A percentile compares a stretch with the other conserved stretches of the same genome.
Evolutionary conservation across 2,329 filamentous ascomycete species (phyloP).

Genomic region (Aspergillus ochraceoroseus): DNA sequence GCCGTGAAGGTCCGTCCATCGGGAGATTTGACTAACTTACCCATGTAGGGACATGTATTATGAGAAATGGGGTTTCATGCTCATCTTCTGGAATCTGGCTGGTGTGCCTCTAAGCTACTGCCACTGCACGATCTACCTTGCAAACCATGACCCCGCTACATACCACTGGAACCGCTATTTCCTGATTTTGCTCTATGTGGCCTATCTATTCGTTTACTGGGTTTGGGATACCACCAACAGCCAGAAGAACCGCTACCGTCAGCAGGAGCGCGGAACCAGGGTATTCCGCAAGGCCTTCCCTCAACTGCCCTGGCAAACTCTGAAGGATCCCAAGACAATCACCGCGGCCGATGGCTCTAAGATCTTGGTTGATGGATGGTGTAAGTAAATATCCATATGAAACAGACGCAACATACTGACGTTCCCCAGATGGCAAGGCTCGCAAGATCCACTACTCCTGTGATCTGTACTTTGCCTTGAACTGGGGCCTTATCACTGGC

Average conservation of each 20-base stretch:
- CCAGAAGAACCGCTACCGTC: constrained; percentile 89
- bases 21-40: constrained; percentile 13
- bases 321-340: constrained; percentile 77
- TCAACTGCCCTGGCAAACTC: constrained; percentile 79
- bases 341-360: constrained; percentile 66
- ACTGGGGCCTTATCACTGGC: constrained; percentile 76
- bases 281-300: constrained; percentile 76
- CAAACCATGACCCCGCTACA: constrained; percentile 70
- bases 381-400: constrained; percentile 39
- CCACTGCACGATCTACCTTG: constrained; percentile 86
- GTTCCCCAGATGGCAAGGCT: constrained; percentile 57
- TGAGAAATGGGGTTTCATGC: constrained; percentile 96
- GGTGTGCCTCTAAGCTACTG: constrained; percentile 89
- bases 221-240: constrained; percentile 89
- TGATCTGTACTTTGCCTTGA: constrained; percentile 70
- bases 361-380: constrained; percentile 82
- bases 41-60: constrained; percentile 80
- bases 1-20: too few relatives aligned
- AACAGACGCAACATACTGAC: constrained; percentile 18
- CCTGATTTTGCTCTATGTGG: constrained; percentile 59
- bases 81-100: constrained; percentile 95
- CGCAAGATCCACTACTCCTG: constrained; percentile 79
- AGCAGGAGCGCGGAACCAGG: constrained; percentile 66
- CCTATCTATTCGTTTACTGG: constrained; percentile 83
- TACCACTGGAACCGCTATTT: constrained; percentile 72